Evolutionary conservation across 306 rosid species (phyloP), one percentile per base, ranked within the genome.

Genomic region (Aeschynomene evenia): DNA sequence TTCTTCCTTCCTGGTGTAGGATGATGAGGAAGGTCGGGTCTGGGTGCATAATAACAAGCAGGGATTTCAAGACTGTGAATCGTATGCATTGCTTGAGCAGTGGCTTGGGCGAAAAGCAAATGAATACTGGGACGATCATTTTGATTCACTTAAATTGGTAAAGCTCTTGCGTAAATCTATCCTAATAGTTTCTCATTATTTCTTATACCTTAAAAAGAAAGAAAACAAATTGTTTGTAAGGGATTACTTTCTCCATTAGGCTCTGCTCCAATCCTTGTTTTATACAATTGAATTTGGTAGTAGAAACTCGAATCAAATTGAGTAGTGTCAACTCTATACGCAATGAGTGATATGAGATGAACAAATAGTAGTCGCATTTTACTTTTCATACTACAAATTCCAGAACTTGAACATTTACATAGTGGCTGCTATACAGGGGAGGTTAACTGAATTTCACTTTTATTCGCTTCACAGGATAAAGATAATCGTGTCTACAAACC

Each of bases 31-130:
- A 70, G 90, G 81, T 13, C 58, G 49, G 74, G 83, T 79, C 39
- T 82, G 85, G 90, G 87, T 85, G 79, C 90, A 70, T 74, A 85
- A 80, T 56, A 82, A 82, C 83, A 85, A 82, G 73, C 85, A 82
- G 78, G 90, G 90, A 57, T 85, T 85, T 59, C 90, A 85, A 68
- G 90, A 85, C 70, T 82, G 66, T 71, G 85, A 82, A 63, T 9
- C 70, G 7, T 85, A 85, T 68, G 85, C 81, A 16, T 53, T 2
- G 61, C 86, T 85, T 28, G 90, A 82, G 78, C 24, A 39, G 42
- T 82, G 90, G 87, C 80, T 82, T 14, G 82, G 83, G 70, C 48
- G 28, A 48, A 82, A 70, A 66, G 77, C 37, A 36, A 83, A 82
- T 63, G 70, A 77, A 52, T 85, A 85, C 77, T 82, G 81, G 85